Percentiles rank a stretch among this genome's conserved stretches.
phyloP scores from a whole-genome alignment of 179 eudicot genomes.

The Spinacia oleracea region DNA sequence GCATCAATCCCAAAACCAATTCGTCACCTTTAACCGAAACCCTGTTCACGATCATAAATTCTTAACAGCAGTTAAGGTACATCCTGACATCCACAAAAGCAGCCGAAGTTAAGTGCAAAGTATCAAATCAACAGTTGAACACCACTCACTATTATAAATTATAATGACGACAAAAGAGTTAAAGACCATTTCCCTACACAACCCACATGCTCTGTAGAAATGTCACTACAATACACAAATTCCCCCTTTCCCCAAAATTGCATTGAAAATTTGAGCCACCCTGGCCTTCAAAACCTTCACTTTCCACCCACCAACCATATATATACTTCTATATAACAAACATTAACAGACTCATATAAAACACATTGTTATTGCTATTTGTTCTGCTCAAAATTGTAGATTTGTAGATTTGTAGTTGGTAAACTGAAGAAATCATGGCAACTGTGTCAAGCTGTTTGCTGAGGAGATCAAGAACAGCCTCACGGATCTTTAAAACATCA shows the following conservation, averaged over 20 bases:
- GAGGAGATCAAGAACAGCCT: slow-evolving; percentile 24
- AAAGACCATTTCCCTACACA: background rate
- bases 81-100: background rate
- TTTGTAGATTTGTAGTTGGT: background rate
- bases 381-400: background rate
- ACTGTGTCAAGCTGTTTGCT: slow-evolving; percentile 21
- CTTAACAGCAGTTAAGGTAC: too few species aligned
- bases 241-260: background rate
- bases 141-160: too few species aligned
- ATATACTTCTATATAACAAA: too few species aligned
- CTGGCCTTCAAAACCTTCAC: too few species aligned
- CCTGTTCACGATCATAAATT: too few species aligned
- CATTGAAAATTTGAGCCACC: background rate
- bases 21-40: too few species aligned
- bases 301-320: background rate
- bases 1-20: too few species aligned
- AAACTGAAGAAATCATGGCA: slow-evolving; percentile 23
- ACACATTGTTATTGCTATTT: background rate
- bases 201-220: background rate
- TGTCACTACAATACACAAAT: background rate
- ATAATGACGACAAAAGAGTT: background rate
- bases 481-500: slow-evolving; percentile 5
- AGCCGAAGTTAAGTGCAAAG: background rate
- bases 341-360: background rate
- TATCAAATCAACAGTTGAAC: background rate